These are phyloP conservation scores for Porcisia hertigi DNA, from an alignment of 208 protist species.

Conservation along the genomic window DNA sequence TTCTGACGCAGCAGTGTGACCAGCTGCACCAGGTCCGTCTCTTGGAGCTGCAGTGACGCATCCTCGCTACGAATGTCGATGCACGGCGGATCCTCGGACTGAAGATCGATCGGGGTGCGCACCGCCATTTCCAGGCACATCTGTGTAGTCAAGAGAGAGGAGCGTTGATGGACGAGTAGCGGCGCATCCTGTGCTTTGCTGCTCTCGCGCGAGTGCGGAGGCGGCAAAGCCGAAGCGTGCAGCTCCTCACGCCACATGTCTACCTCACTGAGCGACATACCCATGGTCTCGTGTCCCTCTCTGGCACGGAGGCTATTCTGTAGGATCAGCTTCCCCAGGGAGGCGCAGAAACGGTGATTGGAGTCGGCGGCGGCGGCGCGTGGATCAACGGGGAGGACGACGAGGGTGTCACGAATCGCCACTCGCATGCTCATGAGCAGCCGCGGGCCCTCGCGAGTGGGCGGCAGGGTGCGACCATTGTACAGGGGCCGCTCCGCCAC, in stretches of 20 bases:
- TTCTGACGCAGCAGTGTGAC: constrained; percentile 64
- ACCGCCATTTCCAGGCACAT: constrained; percentile 62
- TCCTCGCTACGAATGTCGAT: constrained; percentile 60
- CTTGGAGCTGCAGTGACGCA: constrained; percentile 44
- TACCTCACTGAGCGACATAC: constrained; percentile 69
- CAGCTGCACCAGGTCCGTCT: constrained; percentile 58
- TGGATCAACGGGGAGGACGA: constrained; percentile 75
- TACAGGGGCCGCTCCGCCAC: constrained; percentile 72
- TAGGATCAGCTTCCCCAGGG: constrained; percentile 55
- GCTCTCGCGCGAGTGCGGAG: background rate
- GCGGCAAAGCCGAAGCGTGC: background rate
- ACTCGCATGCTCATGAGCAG: constrained; percentile 79
- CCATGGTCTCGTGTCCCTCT: constrained; percentile 64
- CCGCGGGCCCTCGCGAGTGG: constrained; percentile 43
- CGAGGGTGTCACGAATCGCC: constrained; percentile 52
- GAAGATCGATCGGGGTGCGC: constrained; percentile 51
- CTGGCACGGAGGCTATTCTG: constrained; percentile 68
- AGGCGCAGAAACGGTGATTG: constrained; percentile 45
- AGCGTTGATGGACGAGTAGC: constrained; percentile 7
- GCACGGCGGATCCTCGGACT: constrained; percentile 48
- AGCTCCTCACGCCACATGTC: constrained; percentile 40
- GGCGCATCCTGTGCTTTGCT: background rate
- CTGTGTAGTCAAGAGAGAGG: constrained; percentile 44
- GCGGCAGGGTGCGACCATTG: constrained; percentile 57
- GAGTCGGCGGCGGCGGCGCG: constrained; percentile 7